Conservation (phyloP, 306 rosid genomes). For the Acacia crassicarpa region DNA sequence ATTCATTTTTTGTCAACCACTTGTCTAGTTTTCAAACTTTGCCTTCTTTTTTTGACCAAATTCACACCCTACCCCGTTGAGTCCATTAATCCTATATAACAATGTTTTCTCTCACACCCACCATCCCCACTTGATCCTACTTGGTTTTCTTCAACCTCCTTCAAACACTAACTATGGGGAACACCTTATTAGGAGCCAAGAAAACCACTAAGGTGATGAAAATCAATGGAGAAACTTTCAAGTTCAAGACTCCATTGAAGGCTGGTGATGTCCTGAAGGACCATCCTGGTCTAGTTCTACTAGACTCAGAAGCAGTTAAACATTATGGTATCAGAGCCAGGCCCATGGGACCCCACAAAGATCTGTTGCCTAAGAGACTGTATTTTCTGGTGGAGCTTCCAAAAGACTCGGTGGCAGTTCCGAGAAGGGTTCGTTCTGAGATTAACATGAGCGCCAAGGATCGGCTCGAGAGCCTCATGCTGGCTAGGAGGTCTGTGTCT, state of each 20-base stretch:
- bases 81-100: slow-evolving; percentile 31
- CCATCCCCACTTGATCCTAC: slow-evolving; percentile 9
- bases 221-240: slow-evolving; percentile 78
- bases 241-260: slow-evolving; percentile 57
- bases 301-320: slow-evolving; percentile 82
- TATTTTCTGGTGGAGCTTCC: slow-evolving; percentile 87
- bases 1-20: slow-evolving; percentile 29
- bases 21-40: slow-evolving; percentile 35
- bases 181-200: slow-evolving; percentile 58
- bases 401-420: slow-evolving; percentile 15
- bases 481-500: slow-evolving; percentile 67
- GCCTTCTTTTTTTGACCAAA: slow-evolving; percentile 77
- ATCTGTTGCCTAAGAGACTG: slow-evolving; percentile 54
- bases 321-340: slow-evolving; percentile 77
- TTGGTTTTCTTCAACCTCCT: not conserved
- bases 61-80: slow-evolving; percentile 12
- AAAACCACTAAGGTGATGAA: slow-evolving; percentile 79
- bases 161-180: slow-evolving; percentile 57
- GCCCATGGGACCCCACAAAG: slow-evolving; percentile 54
- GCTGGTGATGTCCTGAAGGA: slow-evolving; percentile 58
- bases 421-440: slow-evolving; percentile 79
- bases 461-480: slow-evolving; percentile 69
- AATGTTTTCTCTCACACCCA: slow-evolving; percentile 33
- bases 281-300: slow-evolving; percentile 67
- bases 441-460: slow-evolving; percentile 91